A percentile compares a stretch with the other conserved stretches of the same genome.
These are phyloP conservation scores for Ogataea ganodermae DNA, from an alignment of 805 yeast genomes.

Conservation along the genomic window DNA sequence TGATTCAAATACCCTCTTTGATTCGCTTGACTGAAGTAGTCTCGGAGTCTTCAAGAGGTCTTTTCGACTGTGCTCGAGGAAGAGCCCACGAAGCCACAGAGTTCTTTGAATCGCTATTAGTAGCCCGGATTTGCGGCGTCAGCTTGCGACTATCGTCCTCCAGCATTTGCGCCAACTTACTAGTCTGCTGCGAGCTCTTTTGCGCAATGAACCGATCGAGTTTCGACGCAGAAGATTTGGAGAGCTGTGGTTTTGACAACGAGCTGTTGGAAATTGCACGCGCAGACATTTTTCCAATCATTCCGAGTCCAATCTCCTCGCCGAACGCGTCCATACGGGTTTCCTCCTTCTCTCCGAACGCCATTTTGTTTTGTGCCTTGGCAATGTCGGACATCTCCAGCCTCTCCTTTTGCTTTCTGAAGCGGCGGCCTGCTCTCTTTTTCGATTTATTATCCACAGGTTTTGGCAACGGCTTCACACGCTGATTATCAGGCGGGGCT, in stretches of 20 bases:
- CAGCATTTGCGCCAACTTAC: conserved; percentile 16
- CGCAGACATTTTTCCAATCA: conserved; percentile 46
- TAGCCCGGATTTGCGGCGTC: neutral
- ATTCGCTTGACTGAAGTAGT: neutral
- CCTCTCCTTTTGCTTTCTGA: conserved; percentile 78
- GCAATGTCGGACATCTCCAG: conserved; percentile 79
- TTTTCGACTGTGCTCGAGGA: neutral
- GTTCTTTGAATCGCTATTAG: neutral
- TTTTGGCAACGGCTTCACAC: conserved; percentile 68
- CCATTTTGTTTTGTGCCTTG: conserved; percentile 81
- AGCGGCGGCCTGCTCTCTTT: conserved; percentile 82
- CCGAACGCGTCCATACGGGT: conserved; percentile 65
- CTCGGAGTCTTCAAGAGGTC: neutral
- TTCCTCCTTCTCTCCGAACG: conserved; percentile 75
- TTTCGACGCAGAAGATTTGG: conserved; percentile 18
- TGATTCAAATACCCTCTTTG: neutral
- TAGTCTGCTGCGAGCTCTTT: conserved; percentile 22
- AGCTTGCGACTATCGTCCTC: conserved; percentile 8
- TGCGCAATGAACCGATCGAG: conserved; percentile 18
- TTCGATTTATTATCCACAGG: conserved; percentile 79
- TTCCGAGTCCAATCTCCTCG: conserved; percentile 81
- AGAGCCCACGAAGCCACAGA: neutral
- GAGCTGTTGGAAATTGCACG: conserved; percentile 20
- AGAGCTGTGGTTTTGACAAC: conserved; percentile 11
- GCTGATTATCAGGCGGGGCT: conserved; percentile 72